Evolutionary conservation across 1,139 yeast species (phyloP), one percentile per base, ranked within the genome.

Genomic region (Pichia sp.): DNA sequence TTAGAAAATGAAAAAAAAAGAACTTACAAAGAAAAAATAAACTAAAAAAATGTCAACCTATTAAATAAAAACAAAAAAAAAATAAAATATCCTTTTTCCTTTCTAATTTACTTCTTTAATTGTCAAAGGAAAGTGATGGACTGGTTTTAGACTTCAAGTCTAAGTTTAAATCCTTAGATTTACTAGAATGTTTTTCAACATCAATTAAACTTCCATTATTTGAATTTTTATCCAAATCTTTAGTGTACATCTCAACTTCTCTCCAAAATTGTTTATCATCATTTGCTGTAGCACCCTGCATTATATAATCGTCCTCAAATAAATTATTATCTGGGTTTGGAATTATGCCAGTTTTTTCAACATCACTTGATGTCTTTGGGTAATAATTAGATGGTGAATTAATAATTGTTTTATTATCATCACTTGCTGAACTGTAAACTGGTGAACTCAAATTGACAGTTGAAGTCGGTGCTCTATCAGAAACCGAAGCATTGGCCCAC

Each of bases 401-500:
- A 11, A 33, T 28, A 36, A 48, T 8, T 3, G 57, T 46, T 33
- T 55, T 53, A 29, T 55, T 51, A 30, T 54, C 58, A 31, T 59
- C 56, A 39, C 56, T 44, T 11, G 57, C 51, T 4, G 53, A 42
- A n/a, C 53, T 34, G 29, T 43, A 43, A 10, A 22, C 38, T 14
- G 38, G 60, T 48, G 27, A 46, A 19, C 46, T 51, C 41, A 46
- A 53, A 54, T 36, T 50, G 2, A 48, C 36, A 19, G 45, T 52
- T 2, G 70, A 66, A 5, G 60, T 57, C 33, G 70, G 69, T 4
- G 48, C 52, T 8, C 62, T 31, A 5, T 58, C 58, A 30, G 61
- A 61, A 31, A 61, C 59, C 1, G 65, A 53, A 1, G 70, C 62
- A 43, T 63, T 61, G 1, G 96, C 96, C 97, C 97, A 90, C 76